Conservation (phyloP, 768 basidiomycete species). For the Calvatia gigantea region DNA sequence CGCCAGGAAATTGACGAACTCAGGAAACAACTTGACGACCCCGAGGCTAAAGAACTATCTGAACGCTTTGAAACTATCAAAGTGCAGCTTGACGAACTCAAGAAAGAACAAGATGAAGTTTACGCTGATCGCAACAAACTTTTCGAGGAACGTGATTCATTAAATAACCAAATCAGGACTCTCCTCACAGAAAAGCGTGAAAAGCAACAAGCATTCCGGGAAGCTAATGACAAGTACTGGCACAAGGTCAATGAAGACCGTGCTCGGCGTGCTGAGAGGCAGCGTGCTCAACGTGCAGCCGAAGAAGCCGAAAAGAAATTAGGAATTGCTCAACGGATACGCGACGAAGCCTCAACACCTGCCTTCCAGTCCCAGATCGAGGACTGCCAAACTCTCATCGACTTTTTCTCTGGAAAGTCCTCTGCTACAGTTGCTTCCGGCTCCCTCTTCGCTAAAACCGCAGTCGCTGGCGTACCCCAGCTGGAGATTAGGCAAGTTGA, state of each 20-base stretch:
- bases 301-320: conserved; percentile 78
- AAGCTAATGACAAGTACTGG: conserved; percentile 81
- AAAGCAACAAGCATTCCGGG: conserved; percentile 65
- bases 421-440: conserved; percentile 19
- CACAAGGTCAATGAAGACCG: conserved; percentile 86
- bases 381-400: conserved; percentile 92
- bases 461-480: conserved; percentile 67
- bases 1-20: conserved; percentile 73
- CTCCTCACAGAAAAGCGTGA: conserved; percentile 80
- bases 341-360: conserved; percentile 87
- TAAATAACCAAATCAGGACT: conserved; percentile 66
- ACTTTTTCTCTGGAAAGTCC: conserved; percentile 72
- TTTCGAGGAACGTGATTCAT: conserved; percentile 77
- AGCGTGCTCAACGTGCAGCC: conserved; percentile 69
- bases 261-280: conserved; percentile 74
- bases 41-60: conserved; percentile 75
- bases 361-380: conserved; percentile 93
- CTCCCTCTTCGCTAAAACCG: conserved; percentile 32
- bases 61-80: conserved; percentile 82
- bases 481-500: conserved; percentile 87
- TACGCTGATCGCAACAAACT: conserved; percentile 79
- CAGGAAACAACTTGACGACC: conserved; percentile 84
- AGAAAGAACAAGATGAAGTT: conserved; percentile 82
- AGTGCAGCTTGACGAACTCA: conserved; percentile 80
- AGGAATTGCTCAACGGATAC: conserved; percentile 74